A percentile compares a stretch with the other conserved stretches of the same genome.
phyloP scores from a whole-genome alignment of 2,329 filamentous ascomycete species.

The Microcera coccophila region DNA sequence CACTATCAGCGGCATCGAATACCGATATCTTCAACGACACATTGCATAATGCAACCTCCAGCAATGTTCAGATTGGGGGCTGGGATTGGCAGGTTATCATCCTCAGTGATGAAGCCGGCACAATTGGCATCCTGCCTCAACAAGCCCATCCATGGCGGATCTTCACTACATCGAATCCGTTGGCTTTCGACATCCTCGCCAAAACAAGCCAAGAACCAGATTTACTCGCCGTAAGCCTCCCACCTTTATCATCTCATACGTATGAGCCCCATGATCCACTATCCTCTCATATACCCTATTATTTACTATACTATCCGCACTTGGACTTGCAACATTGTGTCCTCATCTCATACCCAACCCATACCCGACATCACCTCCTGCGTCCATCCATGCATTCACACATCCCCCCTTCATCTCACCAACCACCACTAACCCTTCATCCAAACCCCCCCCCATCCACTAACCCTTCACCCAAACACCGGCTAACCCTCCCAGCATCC shows the following conservation, averaged over 20 bases:
- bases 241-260: background rate
- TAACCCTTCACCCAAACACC: slow-evolving; percentile 9
- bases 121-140: no score
- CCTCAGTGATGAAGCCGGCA: no score
- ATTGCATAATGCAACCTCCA: no score
- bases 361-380: background rate
- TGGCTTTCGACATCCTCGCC: slow-evolving; percentile 24
- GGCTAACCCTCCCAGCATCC: slow-evolving; percentile 42
- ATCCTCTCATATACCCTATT: background rate
- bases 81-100: no score
- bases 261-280: background rate
- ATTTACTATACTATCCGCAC: background rate
- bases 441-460: background rate
- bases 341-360: no score
- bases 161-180: no score
- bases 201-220: slow-evolving; percentile 31
- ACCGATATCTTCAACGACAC: no score
- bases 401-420: background rate
- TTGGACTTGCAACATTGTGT: background rate
- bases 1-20: no score
- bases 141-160: no score
- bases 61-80: no score
- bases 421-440: background rate
- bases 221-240: slow-evolving; percentile 34
- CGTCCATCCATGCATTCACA: background rate